Conservation (phyloP, 345 rosid species). For the Camelina hispida region DNA sequence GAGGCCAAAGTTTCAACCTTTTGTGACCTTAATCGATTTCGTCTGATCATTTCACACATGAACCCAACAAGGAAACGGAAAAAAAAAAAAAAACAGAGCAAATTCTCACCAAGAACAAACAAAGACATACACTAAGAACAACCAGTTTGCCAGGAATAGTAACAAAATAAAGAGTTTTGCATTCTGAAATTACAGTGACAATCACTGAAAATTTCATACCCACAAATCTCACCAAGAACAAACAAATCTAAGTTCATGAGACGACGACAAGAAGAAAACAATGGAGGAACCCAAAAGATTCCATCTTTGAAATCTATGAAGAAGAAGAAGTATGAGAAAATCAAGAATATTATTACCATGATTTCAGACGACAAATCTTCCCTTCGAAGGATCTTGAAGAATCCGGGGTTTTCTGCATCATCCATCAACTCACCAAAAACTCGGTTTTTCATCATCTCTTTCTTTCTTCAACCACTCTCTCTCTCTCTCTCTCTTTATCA, state of each 20-base stretch:
- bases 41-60: conserved; percentile 18
- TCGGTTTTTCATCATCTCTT: conserved; percentile 4
- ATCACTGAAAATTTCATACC: no score
- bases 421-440: conserved; percentile 14
- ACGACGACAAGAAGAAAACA: no score
- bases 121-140: no score
- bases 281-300: no score
- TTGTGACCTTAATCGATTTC: not conserved
- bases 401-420: not conserved
- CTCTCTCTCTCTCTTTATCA: not conserved
- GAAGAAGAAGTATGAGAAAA: no score
- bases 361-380: conserved; percentile 6
- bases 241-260: conserved; percentile 1
- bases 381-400: conserved; percentile 22
- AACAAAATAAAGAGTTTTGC: no score
- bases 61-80: not conserved
- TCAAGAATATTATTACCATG: not conserved
- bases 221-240: not conserved
- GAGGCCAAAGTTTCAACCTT: not conserved
- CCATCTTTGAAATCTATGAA: no score
- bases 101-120: not conserved
- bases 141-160: no score
- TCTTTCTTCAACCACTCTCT: not conserved
- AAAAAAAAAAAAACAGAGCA: not conserved
- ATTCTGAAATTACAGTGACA: no score